Conservation (phyloP, 1,284 basidiomycete genomes). For the Phlebopus sp. region DNA sequence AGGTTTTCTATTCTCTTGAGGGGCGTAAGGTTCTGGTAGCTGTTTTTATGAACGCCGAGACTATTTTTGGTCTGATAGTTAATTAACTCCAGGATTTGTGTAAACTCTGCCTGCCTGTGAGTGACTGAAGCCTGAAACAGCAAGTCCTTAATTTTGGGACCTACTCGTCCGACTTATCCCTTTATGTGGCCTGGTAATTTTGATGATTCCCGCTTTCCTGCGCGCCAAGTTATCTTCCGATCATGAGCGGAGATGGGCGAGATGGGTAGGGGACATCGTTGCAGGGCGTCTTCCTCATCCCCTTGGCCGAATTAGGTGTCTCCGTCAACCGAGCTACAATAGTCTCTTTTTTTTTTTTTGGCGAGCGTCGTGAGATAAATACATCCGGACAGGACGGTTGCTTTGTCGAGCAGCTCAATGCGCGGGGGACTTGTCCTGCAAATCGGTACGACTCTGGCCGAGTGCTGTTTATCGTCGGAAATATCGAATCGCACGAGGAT, state of each 20-base stretch:
- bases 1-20: neutral
- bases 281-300: neutral
- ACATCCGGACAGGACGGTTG: no score
- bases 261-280: neutral
- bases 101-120: conserved; percentile 5
- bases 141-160: conserved; percentile 4
- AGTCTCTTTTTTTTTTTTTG: no score
- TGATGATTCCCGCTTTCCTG: neutral
- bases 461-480: no score
- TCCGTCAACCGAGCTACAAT: no score
- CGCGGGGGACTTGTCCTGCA: no score
- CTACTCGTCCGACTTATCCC: neutral
- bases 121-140: neutral
- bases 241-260: neutral
- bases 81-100: conserved; percentile 14
- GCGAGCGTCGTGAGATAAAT: no score
- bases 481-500: no score
- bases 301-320: neutral
- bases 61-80: conserved; percentile 10
- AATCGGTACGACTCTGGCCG: no score
- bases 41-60: conserved; percentile 1
- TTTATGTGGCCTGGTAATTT: no score
- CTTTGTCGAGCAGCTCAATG: no score
- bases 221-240: neutral
- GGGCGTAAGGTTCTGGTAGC: neutral